phyloP scores from a whole-genome alignment of 257 asterid genomes.

The Cordia subcordata region DNA sequence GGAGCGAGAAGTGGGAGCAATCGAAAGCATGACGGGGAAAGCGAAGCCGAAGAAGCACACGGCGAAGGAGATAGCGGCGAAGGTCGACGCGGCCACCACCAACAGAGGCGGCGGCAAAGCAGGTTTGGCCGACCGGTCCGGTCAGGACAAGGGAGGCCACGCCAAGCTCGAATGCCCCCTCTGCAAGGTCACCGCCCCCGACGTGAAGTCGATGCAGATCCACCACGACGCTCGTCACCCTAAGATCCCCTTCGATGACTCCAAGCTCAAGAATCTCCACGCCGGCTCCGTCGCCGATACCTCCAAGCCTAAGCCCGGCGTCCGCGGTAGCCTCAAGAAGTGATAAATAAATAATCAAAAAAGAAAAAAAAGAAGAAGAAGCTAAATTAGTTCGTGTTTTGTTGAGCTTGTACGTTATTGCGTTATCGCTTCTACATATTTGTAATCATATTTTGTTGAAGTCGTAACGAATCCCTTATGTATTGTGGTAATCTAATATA shows the following conservation, averaged over 20 bases:
- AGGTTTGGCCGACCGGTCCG: constrained; percentile 65
- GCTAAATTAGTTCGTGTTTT: background rate
- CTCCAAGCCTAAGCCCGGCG: constrained; percentile 67
- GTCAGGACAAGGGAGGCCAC: constrained; percentile 74
- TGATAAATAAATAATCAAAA: constrained; percentile 21
- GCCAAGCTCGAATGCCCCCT: constrained; percentile 84
- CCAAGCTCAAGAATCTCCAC: constrained; percentile 63
- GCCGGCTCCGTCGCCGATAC: constrained; percentile 26
- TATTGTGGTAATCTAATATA: too few relatives aligned
- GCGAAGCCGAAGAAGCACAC: constrained; percentile 97
- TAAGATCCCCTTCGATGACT: constrained; percentile 69
- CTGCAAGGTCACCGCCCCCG: constrained; percentile 81
- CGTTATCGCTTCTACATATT: too few relatives aligned
- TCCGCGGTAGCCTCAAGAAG: constrained; percentile 86
- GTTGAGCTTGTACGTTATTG: background rate
- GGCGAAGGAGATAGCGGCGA: constrained; percentile 73
- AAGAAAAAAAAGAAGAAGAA: too few relatives aligned
- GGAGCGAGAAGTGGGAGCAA: background rate
- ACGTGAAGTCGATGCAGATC: constrained; percentile 81
- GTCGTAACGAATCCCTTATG: too few relatives aligned
- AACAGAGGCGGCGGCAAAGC: constrained; percentile 91
- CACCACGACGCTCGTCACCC: constrained; percentile 88
- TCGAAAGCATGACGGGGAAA: constrained; percentile 74
- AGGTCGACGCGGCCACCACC: constrained; percentile 74
- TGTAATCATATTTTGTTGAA: too few relatives aligned